phyloP scores from a whole-genome alignment of 768 basidiomycete species.

The Hysterangium stoloniferum region DNA sequence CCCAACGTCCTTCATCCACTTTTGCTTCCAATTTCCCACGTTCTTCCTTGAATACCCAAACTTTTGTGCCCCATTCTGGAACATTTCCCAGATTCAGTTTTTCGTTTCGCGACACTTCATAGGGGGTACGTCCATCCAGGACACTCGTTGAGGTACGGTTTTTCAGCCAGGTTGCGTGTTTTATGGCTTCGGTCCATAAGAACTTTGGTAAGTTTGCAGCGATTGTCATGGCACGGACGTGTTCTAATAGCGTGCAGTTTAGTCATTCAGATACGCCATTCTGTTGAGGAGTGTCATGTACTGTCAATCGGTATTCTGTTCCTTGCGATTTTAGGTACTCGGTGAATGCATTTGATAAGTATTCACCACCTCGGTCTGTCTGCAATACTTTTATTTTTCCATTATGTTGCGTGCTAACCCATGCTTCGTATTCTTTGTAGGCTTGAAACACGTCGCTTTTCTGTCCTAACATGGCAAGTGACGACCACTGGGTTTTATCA shows the following conservation, averaged over 20 bases:
- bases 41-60: slow-evolving; percentile 19
- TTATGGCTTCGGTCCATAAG: slow-evolving; percentile 33
- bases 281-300: too few species aligned
- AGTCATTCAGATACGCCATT: too few species aligned
- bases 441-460: slow-evolving; percentile 25
- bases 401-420: too few species aligned
- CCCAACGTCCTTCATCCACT: slow-evolving; percentile 24
- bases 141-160: slow-evolving; percentile 25
- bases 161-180: slow-evolving; percentile 29
- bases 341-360: too few species aligned
- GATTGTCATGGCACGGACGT: slow-evolving; percentile 29
- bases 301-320: too few species aligned
- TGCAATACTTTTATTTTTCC: too few species aligned
- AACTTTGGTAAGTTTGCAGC: slow-evolving; percentile 25
- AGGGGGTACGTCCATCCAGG: slow-evolving; percentile 17
- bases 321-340: too few species aligned
- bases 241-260: slow-evolving; percentile 30
- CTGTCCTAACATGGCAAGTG: slow-evolving; percentile 23
- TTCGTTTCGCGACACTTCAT: not conserved
- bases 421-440: slow-evolving; percentile 28
- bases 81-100: slow-evolving; percentile 10
- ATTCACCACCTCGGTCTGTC: too few species aligned
- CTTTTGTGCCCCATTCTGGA: slow-evolving; percentile 18
- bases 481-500: slow-evolving; percentile 17
- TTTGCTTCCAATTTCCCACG: slow-evolving; percentile 22